Evolutionary conservation across 257 asterid species (phyloP), one percentile per base, ranked within the genome.

Genomic region (Scutellaria baicalensis): DNA sequence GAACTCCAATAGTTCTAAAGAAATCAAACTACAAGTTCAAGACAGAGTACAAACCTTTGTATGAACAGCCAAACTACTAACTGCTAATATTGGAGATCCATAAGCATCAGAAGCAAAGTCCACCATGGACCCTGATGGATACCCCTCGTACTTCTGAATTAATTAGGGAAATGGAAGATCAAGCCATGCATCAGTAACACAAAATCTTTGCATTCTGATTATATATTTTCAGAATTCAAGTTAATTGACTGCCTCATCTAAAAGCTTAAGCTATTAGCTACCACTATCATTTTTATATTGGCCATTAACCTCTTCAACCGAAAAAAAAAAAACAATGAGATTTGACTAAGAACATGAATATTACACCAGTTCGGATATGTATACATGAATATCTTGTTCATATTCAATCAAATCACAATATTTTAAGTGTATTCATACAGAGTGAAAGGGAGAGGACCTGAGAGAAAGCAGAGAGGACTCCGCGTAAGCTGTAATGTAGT

Each of bases 61-160:
- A 77, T 94, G 99, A 79, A 88, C 86, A 31, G 99, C 96, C 84
- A 94, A 83, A 78, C 71, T 79, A 74, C 97, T 94, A 76, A 89
- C 84, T 52, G 97, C 93, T 70, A 94, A 83, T 60, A 91, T 68
- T 31, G 97, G 97, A 76, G 92, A 86, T 75, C 97, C 97, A 60
- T 85, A 60, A 62, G 91, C 90, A 91, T 94, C 99, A 60, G 88
- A 94, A 42, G 97, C 99, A 80, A 89, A 85, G 84, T 94, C 99
- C 60, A 94, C 95, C 90, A 86, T 87, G 72, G 97, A 91, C 16
- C 92, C 96, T 45, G 99, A 89, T 38, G 99, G 99, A 74, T 94
- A 94, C n/a, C 97, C 97, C 76, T 86, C 89, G 44, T 82, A 61
- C 82, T 86, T 94, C 97, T 94, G 85, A 71, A 76, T 51, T 68